Evolutionary conservation across 2,329 filamentous ascomycete genomes (phyloP), one percentile per base, ranked within the genome.

Genomic region (Coniochaeta prunicola): DNA sequence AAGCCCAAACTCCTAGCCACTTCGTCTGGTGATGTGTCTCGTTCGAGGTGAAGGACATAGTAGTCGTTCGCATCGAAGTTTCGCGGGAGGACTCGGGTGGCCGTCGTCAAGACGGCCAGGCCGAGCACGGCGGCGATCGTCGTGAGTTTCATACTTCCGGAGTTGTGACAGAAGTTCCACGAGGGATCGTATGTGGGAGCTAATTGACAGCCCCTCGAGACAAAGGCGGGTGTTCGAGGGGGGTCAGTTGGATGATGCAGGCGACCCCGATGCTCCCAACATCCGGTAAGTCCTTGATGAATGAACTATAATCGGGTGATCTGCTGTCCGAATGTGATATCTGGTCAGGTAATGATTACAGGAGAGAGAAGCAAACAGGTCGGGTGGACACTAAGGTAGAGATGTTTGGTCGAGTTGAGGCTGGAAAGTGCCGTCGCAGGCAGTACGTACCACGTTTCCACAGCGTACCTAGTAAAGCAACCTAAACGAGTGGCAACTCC

Each of bases 11-110:
- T 80, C 53, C 78, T 76, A 30, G 92, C 92, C 63, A 97, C 79
- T 42, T 88, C 79, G 26, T 82, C 75, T 17, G 92, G 91, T 15
- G 85, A 80, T 7, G 83, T 79, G 38, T 82, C 78, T 13, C 83
- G 76, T 60, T 88, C 84, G 68, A 99, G 82, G 64, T 97, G 90
- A 53, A 99, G 80, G 63, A 96, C 92, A 72, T 97, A 97, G 76
- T 96, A 97, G 73, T 99, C 93, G 74, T 92, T 85, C 40, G 83
- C 80, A 56, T 89, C 83, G 78, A 96, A 90, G 69, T 94, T 83
- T 66, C 90, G 88, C 62, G 80, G 76, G 56, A 79, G 76, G 50
- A 84, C 71, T 57, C 66, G 64, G 53, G 78, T 71, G 31, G 80
- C 77, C 59, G 77, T 74, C 61, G 80, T 75, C 54, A 85, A 73